phyloP scores from a whole-genome alignment of 352 stramenopile genomes.

The Globisporangium abappressorium region DNA sequence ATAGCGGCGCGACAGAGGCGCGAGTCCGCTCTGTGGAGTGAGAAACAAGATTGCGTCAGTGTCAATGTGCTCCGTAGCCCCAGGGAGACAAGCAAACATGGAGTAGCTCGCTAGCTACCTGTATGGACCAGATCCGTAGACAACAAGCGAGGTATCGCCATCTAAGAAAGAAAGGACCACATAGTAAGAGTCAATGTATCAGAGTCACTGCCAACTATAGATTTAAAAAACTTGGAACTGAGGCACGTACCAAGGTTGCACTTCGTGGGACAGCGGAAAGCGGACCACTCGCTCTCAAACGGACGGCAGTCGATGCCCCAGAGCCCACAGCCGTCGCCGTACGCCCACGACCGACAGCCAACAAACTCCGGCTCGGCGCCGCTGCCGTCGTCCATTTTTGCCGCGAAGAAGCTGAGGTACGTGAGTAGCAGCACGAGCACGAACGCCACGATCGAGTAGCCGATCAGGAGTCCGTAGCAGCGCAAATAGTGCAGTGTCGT shows the following conservation, averaged over 20 bases:
- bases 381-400: conserved; percentile 34
- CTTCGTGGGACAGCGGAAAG: conserved; percentile 65
- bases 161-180: conserved; percentile 25
- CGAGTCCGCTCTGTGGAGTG: conserved; percentile 51
- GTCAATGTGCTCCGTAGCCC: background rate
- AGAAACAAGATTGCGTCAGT: background rate
- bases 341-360: conserved; percentile 67
- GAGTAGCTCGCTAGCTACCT: conserved; percentile 22
- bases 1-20: conserved; percentile 78
- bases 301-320: conserved; percentile 57
- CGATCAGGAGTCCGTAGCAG: conserved; percentile 29
- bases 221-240: background rate
- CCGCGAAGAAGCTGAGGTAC: conserved; percentile 78
- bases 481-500: conserved; percentile 19
- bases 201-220: background rate
- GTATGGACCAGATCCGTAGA: conserved; percentile 69
- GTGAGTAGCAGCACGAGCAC: conserved; percentile 50
- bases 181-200: background rate
- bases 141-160: conserved; percentile 55
- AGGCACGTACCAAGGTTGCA: conserved; percentile 50
- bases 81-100: background rate
- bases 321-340: conserved; percentile 55
- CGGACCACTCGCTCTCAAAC: conserved; percentile 56
- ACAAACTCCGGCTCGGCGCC: conserved; percentile 45
- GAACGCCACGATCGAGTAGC: conserved; percentile 49